Conservation (phyloP, 106 monocot species). For the Allium fistulosum region DNA sequence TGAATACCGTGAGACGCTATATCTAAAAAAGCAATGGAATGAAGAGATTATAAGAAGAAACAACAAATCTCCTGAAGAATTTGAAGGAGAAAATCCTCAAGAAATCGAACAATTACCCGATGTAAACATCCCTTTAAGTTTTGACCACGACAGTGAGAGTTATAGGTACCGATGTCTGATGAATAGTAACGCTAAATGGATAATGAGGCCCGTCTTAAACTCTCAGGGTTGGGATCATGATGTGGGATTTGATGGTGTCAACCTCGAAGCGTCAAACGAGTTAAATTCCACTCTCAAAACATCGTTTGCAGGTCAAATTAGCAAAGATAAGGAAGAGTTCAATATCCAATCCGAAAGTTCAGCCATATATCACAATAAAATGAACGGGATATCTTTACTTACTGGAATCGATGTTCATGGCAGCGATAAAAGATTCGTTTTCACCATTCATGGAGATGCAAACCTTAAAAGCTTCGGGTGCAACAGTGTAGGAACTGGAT, state of each 20-base stretch:
- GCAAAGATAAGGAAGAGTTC: constrained; percentile 74
- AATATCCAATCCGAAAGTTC: constrained; percentile 51
- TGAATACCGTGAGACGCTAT: constrained; percentile 86
- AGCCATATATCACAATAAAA: constrained; percentile 18
- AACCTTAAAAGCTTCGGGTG: constrained; percentile 24
- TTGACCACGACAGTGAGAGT: constrained; percentile 43
- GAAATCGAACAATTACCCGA: constrained; percentile 56
- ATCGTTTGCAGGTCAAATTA: constrained; percentile 61
- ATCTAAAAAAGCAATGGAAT: constrained; percentile 80
- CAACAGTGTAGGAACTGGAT: constrained; percentile 45
- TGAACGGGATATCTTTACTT: constrained; percentile 12
- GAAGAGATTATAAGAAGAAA: constrained; percentile 39
- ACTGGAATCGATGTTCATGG: constrained; percentile 59
- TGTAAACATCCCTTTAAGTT: constrained; percentile 56
- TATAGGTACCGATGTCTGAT: constrained; percentile 61
- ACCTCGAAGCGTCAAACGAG: constrained; percentile 41
- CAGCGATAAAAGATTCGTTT: constrained; percentile 46
- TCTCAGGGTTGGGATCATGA: constrained; percentile 98
- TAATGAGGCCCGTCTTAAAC: constrained; percentile 71
- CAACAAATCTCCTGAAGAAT: constrained; percentile 19
- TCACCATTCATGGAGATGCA: constrained; percentile 46
- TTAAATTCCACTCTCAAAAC: constrained; percentile 27
- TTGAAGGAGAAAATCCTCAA: constrained; percentile 19
- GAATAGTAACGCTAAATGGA: constrained; percentile 29
- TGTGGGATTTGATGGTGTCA: constrained; percentile 78